Conservation (phyloP, 768 basidiomycete genomes). For the Inosperma sp. region DNA sequence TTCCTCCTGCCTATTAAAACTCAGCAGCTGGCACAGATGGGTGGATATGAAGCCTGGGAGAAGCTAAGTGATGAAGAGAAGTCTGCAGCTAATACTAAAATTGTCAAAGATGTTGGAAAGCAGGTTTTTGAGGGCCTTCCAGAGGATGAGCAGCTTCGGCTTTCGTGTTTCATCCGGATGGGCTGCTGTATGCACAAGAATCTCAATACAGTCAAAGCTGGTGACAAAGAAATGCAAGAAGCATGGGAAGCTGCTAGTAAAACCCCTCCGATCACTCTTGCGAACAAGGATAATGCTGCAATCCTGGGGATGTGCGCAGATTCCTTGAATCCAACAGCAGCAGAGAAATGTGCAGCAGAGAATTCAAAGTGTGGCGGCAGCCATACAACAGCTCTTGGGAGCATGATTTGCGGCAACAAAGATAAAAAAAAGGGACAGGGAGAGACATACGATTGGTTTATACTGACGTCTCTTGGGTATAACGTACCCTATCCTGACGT, state of each 20-base stretch:
- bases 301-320: conserved; percentile 1
- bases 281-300: conserved; percentile 24
- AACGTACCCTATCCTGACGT: conserved; percentile 18
- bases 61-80: conserved; percentile 12
- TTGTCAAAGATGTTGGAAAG: conserved; percentile 14
- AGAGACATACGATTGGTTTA: conserved; percentile 14
- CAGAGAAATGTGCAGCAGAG: conserved; percentile 2
- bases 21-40: conserved; percentile 4
- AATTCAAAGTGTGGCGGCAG: conserved; percentile 15
- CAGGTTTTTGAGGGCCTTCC: conserved; percentile 14
- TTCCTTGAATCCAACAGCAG: neutral
- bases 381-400: conserved; percentile 13
- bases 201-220: conserved; percentile 22
- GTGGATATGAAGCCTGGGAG: conserved; percentile 19
- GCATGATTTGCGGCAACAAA: conserved; percentile 18
- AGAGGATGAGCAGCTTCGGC: conserved; percentile 6
- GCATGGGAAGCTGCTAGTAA: conserved; percentile 13
- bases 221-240: conserved; percentile 14
- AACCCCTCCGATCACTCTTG: conserved; percentile 13
- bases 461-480: conserved; percentile 1
- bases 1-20: conserved; percentile 2
- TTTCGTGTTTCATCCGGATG: conserved; percentile 21
- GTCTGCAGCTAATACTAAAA: neutral
- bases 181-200: conserved; percentile 33
- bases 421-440: conserved; percentile 22